These are phyloP conservation scores for Chytriomyces hyalinus DNA, from an alignment of 192 early-diverging fungal genomes.

Conservation along the genomic window DNA sequence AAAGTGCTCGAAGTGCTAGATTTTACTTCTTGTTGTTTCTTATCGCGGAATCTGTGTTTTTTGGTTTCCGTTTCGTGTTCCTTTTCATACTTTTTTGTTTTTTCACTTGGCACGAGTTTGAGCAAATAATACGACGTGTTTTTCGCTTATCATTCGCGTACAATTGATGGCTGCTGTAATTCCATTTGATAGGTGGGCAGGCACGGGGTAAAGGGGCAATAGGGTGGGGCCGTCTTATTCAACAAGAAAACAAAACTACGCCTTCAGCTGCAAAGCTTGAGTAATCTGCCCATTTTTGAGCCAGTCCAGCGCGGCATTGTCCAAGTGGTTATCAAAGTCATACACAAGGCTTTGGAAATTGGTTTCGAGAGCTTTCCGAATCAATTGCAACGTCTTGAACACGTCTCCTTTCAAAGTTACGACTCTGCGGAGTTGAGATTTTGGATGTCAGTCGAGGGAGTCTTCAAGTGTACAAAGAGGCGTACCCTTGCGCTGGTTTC, in stretches of 20 bases:
- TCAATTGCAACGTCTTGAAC: not conserved
- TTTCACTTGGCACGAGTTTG: not conserved
- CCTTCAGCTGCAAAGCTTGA: not conserved
- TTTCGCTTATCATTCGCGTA: not conserved
- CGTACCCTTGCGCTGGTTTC: constrained; percentile 17
- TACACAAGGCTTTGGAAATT: constrained; percentile 36
- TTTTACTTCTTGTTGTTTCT: not conserved
- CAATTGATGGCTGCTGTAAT: not conserved
- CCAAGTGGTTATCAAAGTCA: constrained; percentile 76
- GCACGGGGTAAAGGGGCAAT: no score
- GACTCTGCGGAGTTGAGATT: not conserved
- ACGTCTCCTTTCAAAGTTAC: constrained; percentile 23
- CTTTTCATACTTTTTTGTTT: not conserved
- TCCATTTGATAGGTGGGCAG: no score
- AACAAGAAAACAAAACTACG: no score
- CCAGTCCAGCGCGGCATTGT: constrained; percentile 70
- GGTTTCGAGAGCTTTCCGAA: not conserved
- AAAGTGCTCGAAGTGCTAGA: no score
- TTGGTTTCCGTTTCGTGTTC: not conserved
- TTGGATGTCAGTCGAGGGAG: not conserved
- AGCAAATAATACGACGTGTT: not conserved
- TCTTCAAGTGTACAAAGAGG: not conserved
- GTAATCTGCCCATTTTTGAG: constrained; percentile 47
- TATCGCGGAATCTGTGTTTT: not conserved
- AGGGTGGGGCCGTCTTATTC: no score